Base-by-base conservation (phyloP, 2,329 filamentous ascomycete species). In the Claviceps spartinae region DNA sequence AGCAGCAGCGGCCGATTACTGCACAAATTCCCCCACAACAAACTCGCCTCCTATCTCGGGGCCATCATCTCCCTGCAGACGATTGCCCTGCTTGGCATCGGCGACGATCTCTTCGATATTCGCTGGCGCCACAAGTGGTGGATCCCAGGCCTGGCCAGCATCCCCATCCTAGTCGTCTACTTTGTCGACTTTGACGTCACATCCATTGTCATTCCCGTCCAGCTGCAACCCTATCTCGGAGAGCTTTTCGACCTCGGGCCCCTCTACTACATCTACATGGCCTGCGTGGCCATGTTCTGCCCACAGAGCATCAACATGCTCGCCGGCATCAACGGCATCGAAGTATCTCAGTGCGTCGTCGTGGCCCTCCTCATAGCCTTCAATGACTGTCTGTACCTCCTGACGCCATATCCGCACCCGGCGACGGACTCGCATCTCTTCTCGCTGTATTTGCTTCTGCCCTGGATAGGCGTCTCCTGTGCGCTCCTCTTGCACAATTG, bases 251-350 rank as follows among this genome's bases (percentile, higher is more conserved):
- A 97, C 65, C 79, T 97, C 7, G 85, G 85, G 36, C 69, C 79
- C 65, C 72, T 88, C 52, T 98, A 98, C 78, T 98, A 98, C 71
- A 72, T 84, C 63, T 98, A 97, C 76, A 98, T 98, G 93, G 88
- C 88, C 50, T 85, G 86, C 52, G 79, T 98, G 59, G 87, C 91
- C 65, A 98, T 98, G 67, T 98, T 98, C 73, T 95, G 89, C 60
- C 90, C 93, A 6, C 97, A 98, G 72, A 89, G 88, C 68, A 98
- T 98, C 78, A 98, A 98, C 74, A 98, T 98, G 71, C 75, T 98
- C n/a, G 93, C 93, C 0, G 93, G 93, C n/a, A 88, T 98, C 69
- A 98, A 98, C 68, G 93, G 93, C 52, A 93, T 98, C 65, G 93
- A 98, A 68, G 93, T 97, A 52, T 82, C 86, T 11, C 93, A 98